phyloP scores from a whole-genome alignment of 148 eudicot species.

The Spergularia marina region DNA sequence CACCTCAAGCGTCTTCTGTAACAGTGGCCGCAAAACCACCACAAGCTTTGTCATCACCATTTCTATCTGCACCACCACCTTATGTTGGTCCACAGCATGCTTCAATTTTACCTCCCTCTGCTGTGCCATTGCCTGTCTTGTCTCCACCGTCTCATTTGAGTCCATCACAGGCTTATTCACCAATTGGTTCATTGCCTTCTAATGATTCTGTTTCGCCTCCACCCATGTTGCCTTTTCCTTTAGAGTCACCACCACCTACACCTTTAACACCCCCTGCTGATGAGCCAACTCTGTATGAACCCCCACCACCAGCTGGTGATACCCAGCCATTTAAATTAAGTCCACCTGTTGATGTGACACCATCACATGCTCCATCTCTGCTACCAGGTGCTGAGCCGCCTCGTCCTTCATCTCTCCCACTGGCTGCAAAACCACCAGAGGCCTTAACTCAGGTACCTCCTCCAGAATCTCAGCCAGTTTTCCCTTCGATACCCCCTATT shows the following conservation, averaged over 20 bases:
- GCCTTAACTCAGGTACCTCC: slow-evolving; percentile 12
- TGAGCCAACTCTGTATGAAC: slow-evolving; percentile 5
- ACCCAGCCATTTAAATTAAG: background rate
- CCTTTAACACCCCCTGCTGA: background rate
- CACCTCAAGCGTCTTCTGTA: slow-evolving; percentile 18
- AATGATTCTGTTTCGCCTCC: background rate
- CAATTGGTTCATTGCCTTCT: background rate
- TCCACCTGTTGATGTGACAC: slow-evolving; percentile 6
- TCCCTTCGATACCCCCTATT: slow-evolving; percentile 10
- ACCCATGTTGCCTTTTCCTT: background rate
- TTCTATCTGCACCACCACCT: slow-evolving; percentile 15
- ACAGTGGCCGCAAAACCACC: slow-evolving; percentile 13
- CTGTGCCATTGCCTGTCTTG: slow-evolving; percentile 11
- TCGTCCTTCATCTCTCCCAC: slow-evolving; percentile 23
- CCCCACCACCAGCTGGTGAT: slow-evolving; percentile 14
- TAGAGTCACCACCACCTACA: background rate
- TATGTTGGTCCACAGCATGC: slow-evolving; percentile 17
- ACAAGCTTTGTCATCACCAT: slow-evolving; percentile 5
- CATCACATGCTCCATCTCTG: slow-evolving; percentile 16
- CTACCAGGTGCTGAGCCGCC: slow-evolving; percentile 19
- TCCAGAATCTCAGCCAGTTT: slow-evolving; percentile 8
- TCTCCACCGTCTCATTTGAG: slow-evolving; percentile 9
- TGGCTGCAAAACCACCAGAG: slow-evolving; percentile 27
- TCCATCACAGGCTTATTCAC: slow-evolving; percentile 4
- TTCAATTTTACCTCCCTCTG: slow-evolving; percentile 15